Conservation (phyloP, 2,329 filamentous ascomycete genomes). For the Arachnopeziza araneosa region DNA sequence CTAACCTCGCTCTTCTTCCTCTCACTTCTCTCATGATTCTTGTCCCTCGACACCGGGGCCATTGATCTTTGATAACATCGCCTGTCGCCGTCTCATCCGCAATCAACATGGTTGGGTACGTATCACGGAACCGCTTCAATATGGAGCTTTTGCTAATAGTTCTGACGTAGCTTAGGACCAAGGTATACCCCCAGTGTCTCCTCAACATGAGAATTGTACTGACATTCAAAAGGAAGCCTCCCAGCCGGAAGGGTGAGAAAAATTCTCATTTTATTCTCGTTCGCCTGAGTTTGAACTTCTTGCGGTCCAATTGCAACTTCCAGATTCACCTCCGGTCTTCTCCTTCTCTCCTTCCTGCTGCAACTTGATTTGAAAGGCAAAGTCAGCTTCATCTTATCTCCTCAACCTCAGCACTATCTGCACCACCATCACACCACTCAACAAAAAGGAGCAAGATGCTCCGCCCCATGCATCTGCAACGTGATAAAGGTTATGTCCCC, state of each 20-base stretch:
- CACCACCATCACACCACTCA: not conserved
- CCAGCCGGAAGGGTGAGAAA: constrained; percentile 69
- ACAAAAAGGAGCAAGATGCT: not conserved
- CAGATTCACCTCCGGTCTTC: not conserved
- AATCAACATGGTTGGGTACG: not conserved
- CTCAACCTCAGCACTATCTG: not conserved
- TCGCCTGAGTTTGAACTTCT: not conserved
- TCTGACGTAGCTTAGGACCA: constrained; percentile 1
- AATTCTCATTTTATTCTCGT: not conserved
- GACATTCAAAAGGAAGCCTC: constrained; percentile 43
- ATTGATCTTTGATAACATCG: not conserved
- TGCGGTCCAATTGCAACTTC: not conserved
- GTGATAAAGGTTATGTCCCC: not conserved
- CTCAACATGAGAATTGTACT: not conserved
- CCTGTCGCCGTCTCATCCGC: too few species aligned
- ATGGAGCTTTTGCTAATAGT: not conserved
- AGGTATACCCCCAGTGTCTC: constrained; percentile 1
- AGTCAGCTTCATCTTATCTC: not conserved
- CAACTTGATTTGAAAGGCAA: not conserved
- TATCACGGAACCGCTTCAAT: not conserved
- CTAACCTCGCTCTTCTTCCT: not conserved
- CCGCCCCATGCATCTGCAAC: not conserved
- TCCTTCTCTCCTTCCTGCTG: not conserved
- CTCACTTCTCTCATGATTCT: not conserved
- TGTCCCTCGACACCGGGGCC: not conserved